Conservation (phyloP, 495 filamentous ascomycete genomes). For the Chaetomium cochliodes region DNA sequence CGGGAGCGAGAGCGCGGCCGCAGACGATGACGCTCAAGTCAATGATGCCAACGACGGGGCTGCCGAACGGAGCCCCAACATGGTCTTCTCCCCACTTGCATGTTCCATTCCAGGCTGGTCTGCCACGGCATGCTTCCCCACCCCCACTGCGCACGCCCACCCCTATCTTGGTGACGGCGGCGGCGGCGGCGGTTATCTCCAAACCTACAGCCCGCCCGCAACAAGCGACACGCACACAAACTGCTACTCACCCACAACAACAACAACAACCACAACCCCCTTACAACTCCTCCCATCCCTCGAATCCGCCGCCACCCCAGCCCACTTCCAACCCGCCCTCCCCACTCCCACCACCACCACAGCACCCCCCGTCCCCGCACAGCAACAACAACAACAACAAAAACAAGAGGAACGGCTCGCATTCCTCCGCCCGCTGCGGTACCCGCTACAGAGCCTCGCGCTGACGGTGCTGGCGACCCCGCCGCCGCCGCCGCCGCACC, state of each 20-base stretch:
- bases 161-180: background rate
- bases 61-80: background rate
- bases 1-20: constrained; percentile 46
- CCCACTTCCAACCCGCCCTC: background rate
- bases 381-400: no score
- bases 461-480: background rate
- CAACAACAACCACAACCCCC: background rate
- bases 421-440: constrained; percentile 18
- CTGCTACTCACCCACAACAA: background rate
- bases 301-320: constrained; percentile 6
- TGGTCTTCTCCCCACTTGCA: background rate
- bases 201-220: background rate
- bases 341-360: background rate
- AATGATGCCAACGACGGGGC: background rate
- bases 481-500: background rate
- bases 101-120: background rate
- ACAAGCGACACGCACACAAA: constrained; percentile 2
- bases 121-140: background rate
- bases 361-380: no score
- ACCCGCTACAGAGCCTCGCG: constrained; percentile 6
- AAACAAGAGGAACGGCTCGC: constrained; percentile 5
- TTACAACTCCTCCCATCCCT: constrained; percentile 7
- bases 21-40: constrained; percentile 19
- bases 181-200: background rate
- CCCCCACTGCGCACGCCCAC: background rate